A percentile compares a stretch with the other conserved stretches of the same genome.
phyloP scores from a whole-genome alignment of 805 yeast species.

The Ogataea paraovalis region DNA sequence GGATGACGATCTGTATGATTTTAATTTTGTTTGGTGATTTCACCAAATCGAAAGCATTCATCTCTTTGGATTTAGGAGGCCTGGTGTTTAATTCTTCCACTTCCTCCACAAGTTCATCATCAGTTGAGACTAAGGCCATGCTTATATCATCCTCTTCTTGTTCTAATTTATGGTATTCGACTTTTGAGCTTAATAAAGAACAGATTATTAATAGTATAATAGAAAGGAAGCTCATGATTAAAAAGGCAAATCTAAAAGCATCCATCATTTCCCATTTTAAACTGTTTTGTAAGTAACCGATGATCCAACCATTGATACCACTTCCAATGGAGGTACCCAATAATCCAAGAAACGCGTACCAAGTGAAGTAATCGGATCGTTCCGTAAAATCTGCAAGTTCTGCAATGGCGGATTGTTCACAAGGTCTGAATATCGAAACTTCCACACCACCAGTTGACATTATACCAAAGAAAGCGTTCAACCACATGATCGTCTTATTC shows the following conservation, averaged over 20 bases:
- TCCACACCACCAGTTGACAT: slow-evolving; percentile 57
- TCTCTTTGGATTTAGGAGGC: neutral
- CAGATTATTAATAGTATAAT: slow-evolving; percentile 19
- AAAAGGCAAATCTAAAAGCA: slow-evolving; percentile 32
- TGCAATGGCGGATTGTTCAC: slow-evolving; percentile 53
- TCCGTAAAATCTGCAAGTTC: slow-evolving; percentile 38
- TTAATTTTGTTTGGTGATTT: slow-evolving; percentile 12
- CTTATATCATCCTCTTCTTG: neutral
- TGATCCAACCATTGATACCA: slow-evolving; percentile 35
- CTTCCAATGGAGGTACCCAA: slow-evolving; percentile 46
- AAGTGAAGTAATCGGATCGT: slow-evolving; percentile 52
- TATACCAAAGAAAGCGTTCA: slow-evolving; percentile 45
- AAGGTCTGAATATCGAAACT: slow-evolving; percentile 54
- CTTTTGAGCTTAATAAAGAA: slow-evolving; percentile 9
- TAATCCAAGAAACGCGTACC: slow-evolving; percentile 51
- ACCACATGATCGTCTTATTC: slow-evolving; percentile 33
- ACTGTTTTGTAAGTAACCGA: slow-evolving; percentile 18
- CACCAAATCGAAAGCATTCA: slow-evolving; percentile 2
- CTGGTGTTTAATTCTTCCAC: neutral
- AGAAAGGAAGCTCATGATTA: slow-evolving; percentile 25
- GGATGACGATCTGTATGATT: slow-evolving; percentile 31
- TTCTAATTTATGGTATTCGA: slow-evolving; percentile 5
- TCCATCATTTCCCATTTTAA: slow-evolving; percentile 21
- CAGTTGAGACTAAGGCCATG: too few relatives aligned
- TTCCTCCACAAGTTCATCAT: neutral